Percentiles rank a stretch among this genome's conserved stretches.
These are phyloP conservation scores for Podila horticola DNA, from an alignment of 192 early-diverging fungal species.

Conservation along the genomic window DNA sequence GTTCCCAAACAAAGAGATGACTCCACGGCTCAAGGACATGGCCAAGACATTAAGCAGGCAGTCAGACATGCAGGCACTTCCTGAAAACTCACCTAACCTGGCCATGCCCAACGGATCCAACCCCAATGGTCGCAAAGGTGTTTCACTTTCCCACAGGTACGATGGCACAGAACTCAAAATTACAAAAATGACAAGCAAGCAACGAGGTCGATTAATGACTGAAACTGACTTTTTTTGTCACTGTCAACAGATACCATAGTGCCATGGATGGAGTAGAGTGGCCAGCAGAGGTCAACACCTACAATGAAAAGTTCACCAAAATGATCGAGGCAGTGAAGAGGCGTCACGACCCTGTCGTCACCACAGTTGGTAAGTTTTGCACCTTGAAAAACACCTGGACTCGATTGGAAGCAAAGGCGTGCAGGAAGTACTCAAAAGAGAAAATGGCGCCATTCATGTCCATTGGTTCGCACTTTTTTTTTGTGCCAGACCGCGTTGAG, in stretches of 20 bases:
- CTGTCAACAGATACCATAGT: constrained; percentile 62
- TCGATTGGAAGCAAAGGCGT: not conserved
- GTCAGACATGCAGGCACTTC: constrained; percentile 47
- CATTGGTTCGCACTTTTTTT: not conserved
- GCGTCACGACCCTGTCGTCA: constrained; percentile 92
- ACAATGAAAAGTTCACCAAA: constrained; percentile 87
- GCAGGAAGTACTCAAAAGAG: too few species aligned
- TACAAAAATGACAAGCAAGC: not conserved
- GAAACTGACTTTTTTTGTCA: not conserved
- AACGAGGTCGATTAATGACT: not conserved
- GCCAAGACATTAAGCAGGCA: constrained; percentile 36
- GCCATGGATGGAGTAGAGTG: constrained; percentile 63
- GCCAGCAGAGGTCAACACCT: constrained; percentile 76
- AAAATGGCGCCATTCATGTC: not conserved
- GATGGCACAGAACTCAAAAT: not conserved
- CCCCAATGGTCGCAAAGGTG: constrained; percentile 17
- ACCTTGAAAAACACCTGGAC: not conserved
- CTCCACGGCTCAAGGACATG: constrained; percentile 43
- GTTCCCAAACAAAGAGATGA: constrained; percentile 62
- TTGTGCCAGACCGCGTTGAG: not conserved
- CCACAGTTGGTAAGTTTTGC: constrained; percentile 73
- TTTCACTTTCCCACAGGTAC: constrained; percentile 65
- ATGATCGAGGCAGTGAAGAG: constrained; percentile 92
- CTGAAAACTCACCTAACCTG: constrained; percentile 58
- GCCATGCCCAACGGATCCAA: constrained; percentile 38